phyloP scores from a whole-genome alignment of 2,329 filamentous ascomycete genomes.

The Verticillium tricorpus region DNA sequence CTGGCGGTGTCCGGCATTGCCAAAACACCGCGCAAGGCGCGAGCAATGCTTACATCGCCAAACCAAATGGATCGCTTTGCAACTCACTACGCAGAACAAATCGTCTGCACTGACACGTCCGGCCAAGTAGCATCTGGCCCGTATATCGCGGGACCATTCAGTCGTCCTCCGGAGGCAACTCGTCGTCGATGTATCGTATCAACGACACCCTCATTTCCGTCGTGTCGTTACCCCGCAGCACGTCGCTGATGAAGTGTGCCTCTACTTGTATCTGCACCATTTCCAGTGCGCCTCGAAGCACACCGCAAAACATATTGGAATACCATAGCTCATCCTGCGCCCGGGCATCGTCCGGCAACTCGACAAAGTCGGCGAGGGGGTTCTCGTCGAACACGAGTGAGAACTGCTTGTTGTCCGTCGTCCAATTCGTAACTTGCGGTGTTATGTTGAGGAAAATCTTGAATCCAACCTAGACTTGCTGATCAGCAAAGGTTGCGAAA shows the following conservation, averaged over 20 bases:
- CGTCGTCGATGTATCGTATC: conserved; percentile 93
- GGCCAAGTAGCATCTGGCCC: not conserved
- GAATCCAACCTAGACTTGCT: conserved; percentile 72
- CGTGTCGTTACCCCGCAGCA: conserved; percentile 87
- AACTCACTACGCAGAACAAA: not conserved
- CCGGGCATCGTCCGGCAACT: conserved; percentile 90
- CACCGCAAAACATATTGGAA: conserved; percentile 93
- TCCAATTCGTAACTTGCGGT: conserved; percentile 92
- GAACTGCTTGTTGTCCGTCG: conserved; percentile 92
- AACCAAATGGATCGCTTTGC: not conserved
- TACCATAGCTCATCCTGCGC: conserved; percentile 98
- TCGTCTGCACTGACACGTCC: not conserved
- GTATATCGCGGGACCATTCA: conserved; percentile 28
- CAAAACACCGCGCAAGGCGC: not conserved
- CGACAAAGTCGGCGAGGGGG: conserved; percentile 93
- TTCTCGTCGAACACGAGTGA: conserved; percentile 96
- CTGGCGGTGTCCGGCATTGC: not conserved
- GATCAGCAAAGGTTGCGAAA: conserved; percentile 14
- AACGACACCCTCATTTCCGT: conserved; percentile 95
- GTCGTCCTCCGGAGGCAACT: conserved; percentile 94
- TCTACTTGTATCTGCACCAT: conserved; percentile 99
- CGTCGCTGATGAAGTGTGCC: conserved; percentile 91
- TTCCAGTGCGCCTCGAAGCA: conserved; percentile 84
- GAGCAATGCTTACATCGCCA: not conserved
- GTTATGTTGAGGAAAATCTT: conserved; percentile 99